Percentiles rank a stretch among this genome's conserved stretches.
Conservation (phyloP, 805 yeast genomes). For the Candida ulmi region DNA sequence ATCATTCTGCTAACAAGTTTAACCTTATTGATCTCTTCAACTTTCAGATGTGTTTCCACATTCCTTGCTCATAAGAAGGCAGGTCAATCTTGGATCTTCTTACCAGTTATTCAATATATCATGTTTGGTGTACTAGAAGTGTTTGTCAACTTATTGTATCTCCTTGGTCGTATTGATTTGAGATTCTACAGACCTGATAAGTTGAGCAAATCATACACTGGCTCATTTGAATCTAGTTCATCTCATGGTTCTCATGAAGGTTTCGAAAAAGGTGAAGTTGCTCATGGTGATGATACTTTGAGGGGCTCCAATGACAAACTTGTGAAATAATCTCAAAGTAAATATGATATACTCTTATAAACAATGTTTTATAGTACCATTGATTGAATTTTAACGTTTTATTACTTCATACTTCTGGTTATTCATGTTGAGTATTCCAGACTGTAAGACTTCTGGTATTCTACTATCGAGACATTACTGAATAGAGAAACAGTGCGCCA, state of each 20-base stretch:
- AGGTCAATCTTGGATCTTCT: conserved; percentile 37
- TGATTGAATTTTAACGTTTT: too few relatives aligned
- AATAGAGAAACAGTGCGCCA: too few relatives aligned
- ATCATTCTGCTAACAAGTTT: conserved; percentile 39
- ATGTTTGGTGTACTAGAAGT: conserved; percentile 66
- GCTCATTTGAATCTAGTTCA: neutral
- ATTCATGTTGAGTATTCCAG: too few relatives aligned
- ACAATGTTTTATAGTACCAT: too few relatives aligned
- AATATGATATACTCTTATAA: too few relatives aligned
- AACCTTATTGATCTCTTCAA: conserved; percentile 43
- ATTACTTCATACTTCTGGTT: too few relatives aligned
- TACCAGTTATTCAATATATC: conserved; percentile 58
- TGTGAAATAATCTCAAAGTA: too few relatives aligned
- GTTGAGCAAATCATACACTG: conserved; percentile 24
- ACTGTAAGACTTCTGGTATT: too few relatives aligned
- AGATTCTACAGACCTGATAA: conserved; percentile 76
- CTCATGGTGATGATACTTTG: conserved; percentile 3
- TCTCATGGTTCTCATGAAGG: conserved; percentile 3
- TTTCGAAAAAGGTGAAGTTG: neutral
- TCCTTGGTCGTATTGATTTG: conserved; percentile 64
- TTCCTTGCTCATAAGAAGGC: conserved; percentile 27
- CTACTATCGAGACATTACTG: too few relatives aligned
- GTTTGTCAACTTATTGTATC: conserved; percentile 48
- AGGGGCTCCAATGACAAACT: conserved; percentile 4
- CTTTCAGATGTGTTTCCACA: conserved; percentile 43